phyloP scores from a whole-genome alignment of 768 basidiomycete species.

The Tricholoma sp. region DNA sequence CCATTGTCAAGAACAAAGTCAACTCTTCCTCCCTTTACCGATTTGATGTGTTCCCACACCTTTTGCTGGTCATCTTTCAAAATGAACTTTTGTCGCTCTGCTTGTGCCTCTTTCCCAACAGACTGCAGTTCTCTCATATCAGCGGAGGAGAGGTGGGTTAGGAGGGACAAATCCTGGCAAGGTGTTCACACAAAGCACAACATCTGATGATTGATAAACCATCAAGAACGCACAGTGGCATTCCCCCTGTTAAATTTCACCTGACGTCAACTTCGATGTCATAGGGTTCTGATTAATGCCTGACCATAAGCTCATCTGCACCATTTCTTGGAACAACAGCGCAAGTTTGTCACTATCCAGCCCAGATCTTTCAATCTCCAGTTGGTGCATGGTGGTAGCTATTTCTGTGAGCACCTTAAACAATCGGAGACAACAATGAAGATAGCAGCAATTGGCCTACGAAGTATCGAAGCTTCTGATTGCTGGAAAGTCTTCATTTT shows the following conservation, averaged over 20 bases:
- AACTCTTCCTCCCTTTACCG: constrained; percentile 48
- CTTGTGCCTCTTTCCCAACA: constrained; percentile 77
- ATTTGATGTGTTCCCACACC: constrained; percentile 70
- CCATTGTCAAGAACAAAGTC: constrained; percentile 94
- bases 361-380: constrained; percentile 45
- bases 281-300: constrained; percentile 6
- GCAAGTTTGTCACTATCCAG: constrained; percentile 52
- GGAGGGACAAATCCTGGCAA: constrained; percentile 79
- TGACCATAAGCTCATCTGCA: constrained; percentile 86
- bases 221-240: constrained; percentile 59
- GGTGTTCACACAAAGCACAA: not conserved
- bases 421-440: not conserved
- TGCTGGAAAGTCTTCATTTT: constrained; percentile 81
- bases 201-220: not conserved
- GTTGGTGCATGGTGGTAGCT: constrained; percentile 64
- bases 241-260: constrained; percentile 65
- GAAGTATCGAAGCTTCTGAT: constrained; percentile 70
- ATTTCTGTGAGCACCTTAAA: constrained; percentile 47
- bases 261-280: not conserved
- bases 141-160: constrained; percentile 77
- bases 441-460: constrained; percentile 38
- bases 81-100: constrained; percentile 72
- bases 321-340: constrained; percentile 76
- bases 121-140: constrained; percentile 83
- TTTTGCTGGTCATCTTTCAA: constrained; percentile 75